Percentiles rank a stretch among this genome's conserved stretches.
Conservation (phyloP, 352 stramenopile species). For the Ophiocytium majus region DNA sequence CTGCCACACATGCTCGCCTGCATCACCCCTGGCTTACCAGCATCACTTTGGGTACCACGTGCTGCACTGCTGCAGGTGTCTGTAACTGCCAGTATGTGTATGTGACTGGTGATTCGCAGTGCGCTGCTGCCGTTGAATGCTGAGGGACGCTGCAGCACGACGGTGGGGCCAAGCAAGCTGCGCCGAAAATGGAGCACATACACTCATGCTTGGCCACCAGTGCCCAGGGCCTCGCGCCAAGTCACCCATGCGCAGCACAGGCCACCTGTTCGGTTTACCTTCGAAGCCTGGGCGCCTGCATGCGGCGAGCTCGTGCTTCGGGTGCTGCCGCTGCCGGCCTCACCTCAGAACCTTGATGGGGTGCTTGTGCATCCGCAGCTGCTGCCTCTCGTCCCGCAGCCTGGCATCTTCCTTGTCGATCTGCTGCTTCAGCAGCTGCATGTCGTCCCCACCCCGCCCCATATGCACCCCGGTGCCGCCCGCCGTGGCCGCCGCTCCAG, state of each 20-base stretch:
- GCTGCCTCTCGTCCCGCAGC: background rate
- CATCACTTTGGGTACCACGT: too few relatives aligned
- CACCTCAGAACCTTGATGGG: constrained; percentile 9
- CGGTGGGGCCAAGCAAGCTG: background rate
- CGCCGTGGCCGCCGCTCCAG: too few relatives aligned
- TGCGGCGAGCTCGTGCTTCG: background rate
- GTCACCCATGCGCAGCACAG: background rate
- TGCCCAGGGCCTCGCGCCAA: background rate
- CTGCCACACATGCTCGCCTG: too few relatives aligned
- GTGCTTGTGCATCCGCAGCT: background rate
- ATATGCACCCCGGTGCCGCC: too few relatives aligned
- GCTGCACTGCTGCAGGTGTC: too few relatives aligned
- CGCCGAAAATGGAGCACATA: background rate
- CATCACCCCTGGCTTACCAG: too few relatives aligned
- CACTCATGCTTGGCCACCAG: background rate
- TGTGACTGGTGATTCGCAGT: too few relatives aligned
- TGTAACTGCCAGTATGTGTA: too few relatives aligned
- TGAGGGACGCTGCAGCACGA: too few relatives aligned
- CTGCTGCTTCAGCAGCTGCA: background rate
- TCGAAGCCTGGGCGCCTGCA: background rate
- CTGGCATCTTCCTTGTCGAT: background rate
- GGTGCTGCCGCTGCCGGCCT: background rate
- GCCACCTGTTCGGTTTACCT: background rate
- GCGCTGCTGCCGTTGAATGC: too few relatives aligned
- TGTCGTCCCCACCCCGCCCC: background rate